These are phyloP conservation scores for Pseudocercospora cruenta DNA, from an alignment of 2,329 filamentous ascomycete species.

Conservation along the genomic window DNA sequence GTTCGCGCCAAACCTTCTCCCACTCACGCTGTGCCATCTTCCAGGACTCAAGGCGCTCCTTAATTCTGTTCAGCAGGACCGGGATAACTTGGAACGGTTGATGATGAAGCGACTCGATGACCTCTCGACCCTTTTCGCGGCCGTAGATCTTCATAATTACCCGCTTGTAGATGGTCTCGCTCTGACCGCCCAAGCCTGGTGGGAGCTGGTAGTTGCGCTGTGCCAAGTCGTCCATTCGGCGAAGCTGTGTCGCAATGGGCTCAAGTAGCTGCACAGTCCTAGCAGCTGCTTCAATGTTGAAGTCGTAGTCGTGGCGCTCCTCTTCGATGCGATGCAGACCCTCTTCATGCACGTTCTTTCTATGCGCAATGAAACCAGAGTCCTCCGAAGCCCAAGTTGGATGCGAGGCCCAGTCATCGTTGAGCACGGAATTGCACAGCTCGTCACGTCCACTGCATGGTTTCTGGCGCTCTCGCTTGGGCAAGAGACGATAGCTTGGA, in stretches of 20 bases:
- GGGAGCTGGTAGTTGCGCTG: constrained; percentile 79
- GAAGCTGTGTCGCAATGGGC: constrained; percentile 87
- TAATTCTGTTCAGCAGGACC: constrained; percentile 82
- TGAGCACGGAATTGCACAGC: constrained; percentile 88
- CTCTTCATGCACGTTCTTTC: constrained; percentile 95
- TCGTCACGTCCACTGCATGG: constrained; percentile 93
- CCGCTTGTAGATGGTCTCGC: constrained; percentile 93
- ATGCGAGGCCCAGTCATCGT: constrained; percentile 98
- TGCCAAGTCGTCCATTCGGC: constrained; percentile 68
- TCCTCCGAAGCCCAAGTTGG: constrained; percentile 99
- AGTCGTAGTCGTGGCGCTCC: constrained; percentile 97
- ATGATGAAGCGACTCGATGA: constrained; percentile 83
- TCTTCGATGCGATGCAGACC: constrained; percentile 95
- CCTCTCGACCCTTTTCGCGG: constrained; percentile 76
- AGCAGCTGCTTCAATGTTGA: constrained; percentile 92
- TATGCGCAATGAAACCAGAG: constrained; percentile 93
- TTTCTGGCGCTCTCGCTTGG: constrained; percentile 87
- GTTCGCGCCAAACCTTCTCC: constrained; percentile 98
- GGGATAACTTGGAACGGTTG: constrained; percentile 86
- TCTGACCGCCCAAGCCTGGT: constrained; percentile 83
- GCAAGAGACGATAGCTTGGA: constrained; percentile 90
- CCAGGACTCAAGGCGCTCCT: constrained; percentile 98
- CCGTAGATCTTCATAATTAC: constrained; percentile 98
- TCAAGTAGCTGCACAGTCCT: constrained; percentile 96
- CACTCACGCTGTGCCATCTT: constrained; percentile 95